Evolutionary conservation across 352 stramenopile species (phyloP), one percentile per base, ranked within the genome.

Genomic region (Globisporangium carolinianum): DNA sequence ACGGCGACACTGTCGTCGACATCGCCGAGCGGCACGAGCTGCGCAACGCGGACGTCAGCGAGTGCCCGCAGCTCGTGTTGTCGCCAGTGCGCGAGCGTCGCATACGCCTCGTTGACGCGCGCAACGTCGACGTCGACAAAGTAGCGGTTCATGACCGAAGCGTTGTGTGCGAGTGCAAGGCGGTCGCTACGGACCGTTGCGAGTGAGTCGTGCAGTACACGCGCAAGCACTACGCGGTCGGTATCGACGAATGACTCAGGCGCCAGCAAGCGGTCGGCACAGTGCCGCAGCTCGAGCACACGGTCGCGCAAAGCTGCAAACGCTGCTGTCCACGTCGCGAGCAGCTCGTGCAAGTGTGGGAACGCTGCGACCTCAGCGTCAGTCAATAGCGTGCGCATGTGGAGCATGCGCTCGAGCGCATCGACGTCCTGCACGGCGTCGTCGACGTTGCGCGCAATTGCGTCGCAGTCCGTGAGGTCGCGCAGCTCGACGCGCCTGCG

Each of bases 71-170:
- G 37, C 14, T 77, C 67, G 18, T 77, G 57, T 0, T 53, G 35
- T 39, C 73, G 76, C 73, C 63, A 83, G 15, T 62, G 67, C 0
- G 17, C 32, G 36, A 76, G 78, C 5, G 39, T 60, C 11, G 54
- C 37, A 24, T 54, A 73, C 1, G 71, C 72, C 15, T 42, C 47
- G 46, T 88, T 88, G 42, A 90, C 59, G 5, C 75, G 68, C 9
- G 54, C 37, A 4, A 80, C 74, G 42, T 90, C 78, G 6, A 83
- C 56, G n/a, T 82, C 70, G 9, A 85, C 52, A 39, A 88, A 90
- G 38, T 75, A 74, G 38, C 62, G 71, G 60, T 86, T 81, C 54
- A 82, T 77, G n/a, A 83, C 46, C 24, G 77, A 58, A 45, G 88
- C 79, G 36, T 61, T 67, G 6, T 66, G 66, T 11, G 76, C 51